Conservation (phyloP, 148 eudicot genomes). For the Gaultheria prostrata region DNA sequence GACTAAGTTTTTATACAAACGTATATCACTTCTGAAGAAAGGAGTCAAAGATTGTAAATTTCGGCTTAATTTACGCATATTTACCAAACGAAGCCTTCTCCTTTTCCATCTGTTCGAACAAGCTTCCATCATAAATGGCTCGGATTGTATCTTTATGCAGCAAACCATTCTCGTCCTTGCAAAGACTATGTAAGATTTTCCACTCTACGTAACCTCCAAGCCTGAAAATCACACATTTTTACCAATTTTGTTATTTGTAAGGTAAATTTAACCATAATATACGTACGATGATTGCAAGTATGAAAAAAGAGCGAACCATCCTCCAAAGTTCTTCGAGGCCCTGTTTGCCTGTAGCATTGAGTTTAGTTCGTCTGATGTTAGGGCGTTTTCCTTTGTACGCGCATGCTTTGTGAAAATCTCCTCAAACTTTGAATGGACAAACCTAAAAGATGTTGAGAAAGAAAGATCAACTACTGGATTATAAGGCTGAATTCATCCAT, state of each 20-base stretch:
- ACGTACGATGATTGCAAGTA: not conserved
- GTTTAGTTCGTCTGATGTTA: constrained; percentile 50
- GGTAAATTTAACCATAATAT: not conserved
- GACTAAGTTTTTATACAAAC: too few relatives aligned
- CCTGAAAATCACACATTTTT: constrained; percentile 30
- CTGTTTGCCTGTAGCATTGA: constrained; percentile 56
- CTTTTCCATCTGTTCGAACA: constrained; percentile 58
- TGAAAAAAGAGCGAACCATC: constrained; percentile 44
- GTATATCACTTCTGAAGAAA: not conserved
- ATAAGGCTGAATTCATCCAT: not conserved
- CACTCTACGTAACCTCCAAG: constrained; percentile 56
- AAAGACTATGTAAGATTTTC: constrained; percentile 55
- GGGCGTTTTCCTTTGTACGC: constrained; percentile 33
- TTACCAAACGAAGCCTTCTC: constrained; percentile 36
- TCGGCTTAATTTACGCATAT: constrained; percentile 27
- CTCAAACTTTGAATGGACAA: constrained; percentile 65
- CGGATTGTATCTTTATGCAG: constrained; percentile 51
- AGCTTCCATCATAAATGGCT: constrained; percentile 71
- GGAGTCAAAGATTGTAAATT: not conserved
- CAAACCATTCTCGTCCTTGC: constrained; percentile 72
- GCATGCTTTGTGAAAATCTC: constrained; percentile 68
- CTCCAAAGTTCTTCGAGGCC: constrained; percentile 50
- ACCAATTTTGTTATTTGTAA: not conserved
- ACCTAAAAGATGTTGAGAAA: constrained; percentile 30
- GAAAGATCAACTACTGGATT: not conserved